phyloP scores from a whole-genome alignment of 805 yeast genomes.

The Lachancea lanzarotensis region DNA sequence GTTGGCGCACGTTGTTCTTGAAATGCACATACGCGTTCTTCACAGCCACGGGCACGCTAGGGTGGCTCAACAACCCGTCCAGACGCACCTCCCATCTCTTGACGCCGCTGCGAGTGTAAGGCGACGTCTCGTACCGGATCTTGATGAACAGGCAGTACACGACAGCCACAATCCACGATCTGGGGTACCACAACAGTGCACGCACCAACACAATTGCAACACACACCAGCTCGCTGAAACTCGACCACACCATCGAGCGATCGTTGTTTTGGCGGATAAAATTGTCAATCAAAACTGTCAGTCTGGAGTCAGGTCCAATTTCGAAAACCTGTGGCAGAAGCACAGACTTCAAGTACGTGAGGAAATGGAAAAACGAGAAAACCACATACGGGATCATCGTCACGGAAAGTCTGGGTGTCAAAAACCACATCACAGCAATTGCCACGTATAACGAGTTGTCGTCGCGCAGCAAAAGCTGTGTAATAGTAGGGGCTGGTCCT shows the following conservation, averaged over 20 bases:
- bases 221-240: slow-evolving; percentile 47
- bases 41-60: slow-evolving; percentile 45
- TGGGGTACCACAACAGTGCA: slow-evolving; percentile 51
- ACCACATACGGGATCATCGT: slow-evolving; percentile 68
- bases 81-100: slow-evolving; percentile 62
- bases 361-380: slow-evolving; percentile 75
- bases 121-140: slow-evolving; percentile 68
- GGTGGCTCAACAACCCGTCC: slow-evolving; percentile 50
- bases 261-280: slow-evolving; percentile 54
- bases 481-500: slow-evolving; percentile 21
- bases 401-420: slow-evolving; percentile 52
- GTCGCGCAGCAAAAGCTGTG: slow-evolving; percentile 41
- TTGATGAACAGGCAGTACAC: slow-evolving; percentile 61
- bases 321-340: slow-evolving; percentile 54
- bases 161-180: slow-evolving; percentile 54
- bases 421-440: slow-evolving; percentile 47
- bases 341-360: slow-evolving; percentile 60
- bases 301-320: slow-evolving; percentile 23
- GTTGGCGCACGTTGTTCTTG: slow-evolving; percentile 30
- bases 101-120: slow-evolving; percentile 62
- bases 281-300: slow-evolving; percentile 28
- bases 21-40: slow-evolving; percentile 45
- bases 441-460: slow-evolving; percentile 70
- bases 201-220: slow-evolving; percentile 42
- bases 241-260: slow-evolving; percentile 50